Evolutionary conservation across 2,329 filamentous ascomycete genomes (phyloP).

Genomic region (Dactylellina drechsleri): DNA sequence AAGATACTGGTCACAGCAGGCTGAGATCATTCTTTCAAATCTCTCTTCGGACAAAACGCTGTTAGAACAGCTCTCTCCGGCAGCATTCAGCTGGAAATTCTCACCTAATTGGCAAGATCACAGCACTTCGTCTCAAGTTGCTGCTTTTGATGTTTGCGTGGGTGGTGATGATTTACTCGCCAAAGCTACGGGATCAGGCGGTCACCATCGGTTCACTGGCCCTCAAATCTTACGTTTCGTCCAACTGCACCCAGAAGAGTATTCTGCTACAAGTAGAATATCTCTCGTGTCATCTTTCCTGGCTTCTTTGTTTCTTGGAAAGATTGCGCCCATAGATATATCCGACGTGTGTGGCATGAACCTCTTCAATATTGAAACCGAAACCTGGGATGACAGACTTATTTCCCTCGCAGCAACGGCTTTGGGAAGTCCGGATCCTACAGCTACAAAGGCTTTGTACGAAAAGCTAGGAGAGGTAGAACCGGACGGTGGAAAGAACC

Average conservation of each 20-base stretch:
- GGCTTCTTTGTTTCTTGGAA: slow-evolving; percentile 86
- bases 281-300: slow-evolving; percentile 96
- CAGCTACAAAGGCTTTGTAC: slow-evolving; percentile 73
- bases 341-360: slow-evolving; percentile 97
- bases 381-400: slow-evolving; percentile 78
- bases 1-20: slow-evolving; percentile 76
- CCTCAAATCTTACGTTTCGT: slow-evolving; percentile 92
- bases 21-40: slow-evolving; percentile 71
- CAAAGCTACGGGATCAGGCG: slow-evolving; percentile 84
- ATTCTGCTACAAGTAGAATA: slow-evolving; percentile 82
- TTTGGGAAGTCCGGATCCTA: slow-evolving; percentile 64
- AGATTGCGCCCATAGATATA: slow-evolving; percentile 88
- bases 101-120: slow-evolving; percentile 99
- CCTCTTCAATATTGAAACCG: slow-evolving; percentile 84
- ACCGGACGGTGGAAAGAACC: slow-evolving; percentile 79
- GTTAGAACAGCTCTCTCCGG: slow-evolving; percentile 74
- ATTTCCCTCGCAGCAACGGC: slow-evolving; percentile 74
- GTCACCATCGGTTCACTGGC: slow-evolving; percentile 98
- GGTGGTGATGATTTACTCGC: slow-evolving; percentile 76
- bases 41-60: slow-evolving; percentile 73
- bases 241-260: slow-evolving; percentile 80
- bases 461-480: slow-evolving; percentile 82
- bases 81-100: slow-evolving; percentile 82
- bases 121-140: slow-evolving; percentile 90
- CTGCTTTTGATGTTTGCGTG: slow-evolving; percentile 80